Percentiles rank a stretch among this genome's conserved stretches.
Evolutionary conservation across 768 basidiomycete genomes (phyloP).

Genomic region (Clathrus columnatus): DNA sequence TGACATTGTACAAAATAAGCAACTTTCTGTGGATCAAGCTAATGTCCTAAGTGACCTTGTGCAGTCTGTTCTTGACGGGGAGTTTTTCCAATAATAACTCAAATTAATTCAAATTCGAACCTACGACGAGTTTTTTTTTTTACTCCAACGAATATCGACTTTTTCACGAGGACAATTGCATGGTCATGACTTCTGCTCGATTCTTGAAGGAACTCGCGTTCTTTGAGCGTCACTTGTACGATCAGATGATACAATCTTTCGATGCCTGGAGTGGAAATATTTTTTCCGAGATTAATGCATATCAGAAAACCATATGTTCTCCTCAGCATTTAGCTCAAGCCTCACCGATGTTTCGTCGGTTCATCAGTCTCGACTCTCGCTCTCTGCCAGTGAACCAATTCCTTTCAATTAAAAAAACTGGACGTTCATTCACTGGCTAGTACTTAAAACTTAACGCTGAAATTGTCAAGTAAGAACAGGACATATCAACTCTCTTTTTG

Average conservation of each 20-base stretch:
- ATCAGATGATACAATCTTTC: not conserved
- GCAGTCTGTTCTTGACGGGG: slow-evolving; percentile 2
- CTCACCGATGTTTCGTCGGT: too few relatives aligned
- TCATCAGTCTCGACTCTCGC: too few relatives aligned
- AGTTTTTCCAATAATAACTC: not conserved
- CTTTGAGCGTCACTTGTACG: not conserved
- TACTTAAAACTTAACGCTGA: too few relatives aligned
- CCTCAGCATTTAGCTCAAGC: too few relatives aligned
- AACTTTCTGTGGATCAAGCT: not conserved
- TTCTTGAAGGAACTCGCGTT: not conserved
- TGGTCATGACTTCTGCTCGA: not conserved
- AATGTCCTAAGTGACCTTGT: slow-evolving; percentile 1
- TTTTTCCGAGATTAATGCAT: not conserved
- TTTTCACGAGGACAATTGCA: too few relatives aligned
- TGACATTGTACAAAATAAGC: not conserved
- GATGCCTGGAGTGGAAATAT: not conserved
- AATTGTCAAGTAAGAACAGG: too few relatives aligned
- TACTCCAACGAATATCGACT: too few relatives aligned
- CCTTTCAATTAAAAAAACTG: too few relatives aligned
- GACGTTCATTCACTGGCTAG: too few relatives aligned
- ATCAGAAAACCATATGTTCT: not conserved
- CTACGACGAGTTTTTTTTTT: too few relatives aligned
- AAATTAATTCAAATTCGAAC: not conserved
- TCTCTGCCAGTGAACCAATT: too few relatives aligned
- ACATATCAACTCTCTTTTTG: too few relatives aligned